A percentile compares a stretch with the other conserved stretches of the same genome.
Conservation (phyloP, 176 grass and related monocot species). For the Triticum dicoccoides region DNA sequence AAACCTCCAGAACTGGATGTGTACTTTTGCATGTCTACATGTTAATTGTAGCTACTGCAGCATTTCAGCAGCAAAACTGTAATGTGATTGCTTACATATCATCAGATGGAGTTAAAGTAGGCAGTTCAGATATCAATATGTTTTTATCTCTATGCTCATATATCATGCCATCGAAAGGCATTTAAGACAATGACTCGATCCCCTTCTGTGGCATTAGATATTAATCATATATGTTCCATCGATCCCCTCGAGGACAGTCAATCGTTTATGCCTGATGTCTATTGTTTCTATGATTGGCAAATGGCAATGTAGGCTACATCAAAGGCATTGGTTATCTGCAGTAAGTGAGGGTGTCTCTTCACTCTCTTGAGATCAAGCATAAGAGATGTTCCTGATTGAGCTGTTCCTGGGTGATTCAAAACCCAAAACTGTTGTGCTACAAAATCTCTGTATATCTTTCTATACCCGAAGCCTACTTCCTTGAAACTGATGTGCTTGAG, state of each 20-base stretch:
- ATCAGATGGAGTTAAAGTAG: background rate
- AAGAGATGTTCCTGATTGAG: background rate
- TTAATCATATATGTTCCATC: background rate
- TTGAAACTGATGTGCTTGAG: background rate
- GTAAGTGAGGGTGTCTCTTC: background rate
- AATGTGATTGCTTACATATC: background rate
- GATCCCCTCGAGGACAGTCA: background rate
- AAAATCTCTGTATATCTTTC: no score
- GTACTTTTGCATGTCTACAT: background rate
- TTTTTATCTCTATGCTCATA: background rate
- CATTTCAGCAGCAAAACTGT: background rate
- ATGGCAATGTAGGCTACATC: background rate
- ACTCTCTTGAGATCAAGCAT: background rate
- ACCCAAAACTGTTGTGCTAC: background rate
- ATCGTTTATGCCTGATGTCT: background rate
- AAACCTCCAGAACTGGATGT: background rate
- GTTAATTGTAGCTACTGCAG: background rate
- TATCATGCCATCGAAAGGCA: background rate
- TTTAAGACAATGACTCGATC: background rate
- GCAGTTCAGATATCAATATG: background rate
- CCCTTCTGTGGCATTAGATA: background rate
- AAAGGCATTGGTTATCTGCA: constrained; percentile 3
- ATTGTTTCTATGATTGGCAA: background rate
- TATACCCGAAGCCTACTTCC: no score
- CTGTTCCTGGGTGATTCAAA: background rate